These are phyloP conservation scores for Rhododendron williamsianum DNA, from an alignment of 148 eudicot genomes.

Conservation along the genomic window DNA sequence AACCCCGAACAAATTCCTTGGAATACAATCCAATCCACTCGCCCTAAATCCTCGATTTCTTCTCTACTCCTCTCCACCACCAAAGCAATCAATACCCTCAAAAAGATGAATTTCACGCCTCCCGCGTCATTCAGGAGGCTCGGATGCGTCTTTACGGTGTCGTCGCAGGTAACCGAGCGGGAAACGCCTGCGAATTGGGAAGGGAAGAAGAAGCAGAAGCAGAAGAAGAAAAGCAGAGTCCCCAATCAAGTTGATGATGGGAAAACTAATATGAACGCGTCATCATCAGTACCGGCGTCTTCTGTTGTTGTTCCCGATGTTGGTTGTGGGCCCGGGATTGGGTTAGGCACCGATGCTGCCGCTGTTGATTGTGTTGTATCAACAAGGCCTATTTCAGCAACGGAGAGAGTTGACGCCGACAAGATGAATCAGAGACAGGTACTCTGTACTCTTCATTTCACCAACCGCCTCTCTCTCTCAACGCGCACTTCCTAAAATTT, in stretches of 20 bases:
- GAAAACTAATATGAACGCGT: background rate
- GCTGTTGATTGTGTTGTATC: slow-evolving; percentile 62
- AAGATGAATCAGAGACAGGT: slow-evolving; percentile 55
- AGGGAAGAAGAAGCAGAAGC: slow-evolving; percentile 28
- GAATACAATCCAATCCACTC: background rate
- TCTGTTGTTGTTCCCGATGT: slow-evolving; percentile 62
- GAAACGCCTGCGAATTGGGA: slow-evolving; percentile 72
- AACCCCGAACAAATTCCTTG: slow-evolving; percentile 6
- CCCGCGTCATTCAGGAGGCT: slow-evolving; percentile 53
- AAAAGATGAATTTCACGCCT: slow-evolving; percentile 43
- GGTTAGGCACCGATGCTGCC: slow-evolving; percentile 43
- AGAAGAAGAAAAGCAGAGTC: slow-evolving; percentile 13
- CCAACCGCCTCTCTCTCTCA: background rate
- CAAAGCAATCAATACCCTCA: background rate
- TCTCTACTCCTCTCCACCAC: slow-evolving; percentile 36
- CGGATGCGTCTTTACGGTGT: slow-evolving; percentile 52
- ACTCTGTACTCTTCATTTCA: background rate
- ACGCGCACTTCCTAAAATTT: background rate
- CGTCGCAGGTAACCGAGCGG: slow-evolving; percentile 66
- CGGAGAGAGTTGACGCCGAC: slow-evolving; percentile 48
- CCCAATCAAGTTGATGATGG: slow-evolving; percentile 1
- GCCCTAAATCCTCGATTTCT: slow-evolving; percentile 49
- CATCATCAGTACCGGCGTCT: slow-evolving; percentile 13
- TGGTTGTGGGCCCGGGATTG: slow-evolving; percentile 83
- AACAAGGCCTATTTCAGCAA: slow-evolving; percentile 34